Evolutionary conservation across 1,284 basidiomycete species (phyloP), one percentile per base, ranked within the genome.

Genomic region (Wallemia ichthyophaga): DNA sequence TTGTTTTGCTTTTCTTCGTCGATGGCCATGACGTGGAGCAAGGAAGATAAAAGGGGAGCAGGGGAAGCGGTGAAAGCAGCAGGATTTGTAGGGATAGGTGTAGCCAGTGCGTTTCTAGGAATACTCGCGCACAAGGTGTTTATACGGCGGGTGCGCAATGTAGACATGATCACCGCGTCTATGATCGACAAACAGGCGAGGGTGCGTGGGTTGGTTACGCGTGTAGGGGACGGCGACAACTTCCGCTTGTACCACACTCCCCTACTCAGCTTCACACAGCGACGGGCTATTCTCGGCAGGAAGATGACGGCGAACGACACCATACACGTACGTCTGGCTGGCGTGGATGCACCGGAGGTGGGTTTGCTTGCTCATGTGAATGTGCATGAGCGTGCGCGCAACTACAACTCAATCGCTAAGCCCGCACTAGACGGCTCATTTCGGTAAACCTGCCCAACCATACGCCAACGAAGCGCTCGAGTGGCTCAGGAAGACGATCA

Each of bases 271-370:
- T 48, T 28, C 62, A n/a, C 27, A 56, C 58, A 25, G 27, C 24
- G 17, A 58, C 17, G 27, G 32, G 25, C 48, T 57, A 60, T 56
- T 25, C 21, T 21, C 57, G 7, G n/a, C 7, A 62, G 83, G 84
- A 77, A 0, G 71, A 87, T 58, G 81, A 77, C 66, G 76, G 37
- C 37, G 3, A 5, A 81, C 62, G 71, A 84, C 64, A 91, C 86
- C 0, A 73, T 92, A 21, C 80, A 82, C 64, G 79, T 94, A 56
- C 78, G 88, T 25, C 77, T 92, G 57, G 83, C 83, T 9, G 88
- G 84, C 0, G 78, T 87, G 11, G 88, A 94, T 67, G 88, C 88
- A 1, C 88, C 88, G 0, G 88, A 92, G 73, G 83, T 82, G n/a
- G n/a, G 37, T 48, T 48, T 48, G 13, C 9, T 11, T 48, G 5